These are phyloP conservation scores for Kwoniella heveanensis DNA, from an alignment of 768 basidiomycete genomes.

Conservation along the genomic window DNA sequence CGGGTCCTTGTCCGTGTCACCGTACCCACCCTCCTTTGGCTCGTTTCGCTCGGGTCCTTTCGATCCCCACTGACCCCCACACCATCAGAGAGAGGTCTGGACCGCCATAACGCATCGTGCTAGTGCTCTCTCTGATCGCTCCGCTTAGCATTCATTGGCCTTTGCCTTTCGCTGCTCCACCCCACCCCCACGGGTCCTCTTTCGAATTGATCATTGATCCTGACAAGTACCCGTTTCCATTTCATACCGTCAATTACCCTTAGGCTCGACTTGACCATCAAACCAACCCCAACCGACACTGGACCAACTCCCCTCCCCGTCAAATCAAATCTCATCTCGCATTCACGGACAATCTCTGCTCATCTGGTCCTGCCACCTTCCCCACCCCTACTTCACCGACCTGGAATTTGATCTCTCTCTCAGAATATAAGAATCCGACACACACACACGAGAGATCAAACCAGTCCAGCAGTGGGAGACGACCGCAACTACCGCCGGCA, in stretches of 20 bases:
- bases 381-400: too few relatives aligned
- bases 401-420: too few relatives aligned
- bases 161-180: not conserved
- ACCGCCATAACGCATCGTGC: too few relatives aligned
- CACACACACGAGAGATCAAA: not conserved
- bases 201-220: not conserved
- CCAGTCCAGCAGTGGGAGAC: not conserved
- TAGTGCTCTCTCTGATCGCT: too few relatives aligned
- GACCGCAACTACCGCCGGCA: not conserved
- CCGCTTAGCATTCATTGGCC: too few relatives aligned
- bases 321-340: too few relatives aligned
- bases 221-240: not conserved
- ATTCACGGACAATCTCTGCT: too few relatives aligned
- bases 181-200: not conserved
- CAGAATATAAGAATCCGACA: too few relatives aligned
- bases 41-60: not conserved
- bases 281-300: too few relatives aligned
- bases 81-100: not conserved
- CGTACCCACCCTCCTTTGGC: not conserved
- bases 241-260: slow-evolving; percentile 1
- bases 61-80: not conserved
- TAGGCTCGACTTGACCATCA: not conserved
- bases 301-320: too few relatives aligned
- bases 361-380: too few relatives aligned
- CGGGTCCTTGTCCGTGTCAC: not conserved